Percentiles rank a stretch among this genome's conserved stretches.
Evolutionary conservation across 148 eudicot genomes (phyloP).

Genomic region (Arbutus unedo): DNA sequence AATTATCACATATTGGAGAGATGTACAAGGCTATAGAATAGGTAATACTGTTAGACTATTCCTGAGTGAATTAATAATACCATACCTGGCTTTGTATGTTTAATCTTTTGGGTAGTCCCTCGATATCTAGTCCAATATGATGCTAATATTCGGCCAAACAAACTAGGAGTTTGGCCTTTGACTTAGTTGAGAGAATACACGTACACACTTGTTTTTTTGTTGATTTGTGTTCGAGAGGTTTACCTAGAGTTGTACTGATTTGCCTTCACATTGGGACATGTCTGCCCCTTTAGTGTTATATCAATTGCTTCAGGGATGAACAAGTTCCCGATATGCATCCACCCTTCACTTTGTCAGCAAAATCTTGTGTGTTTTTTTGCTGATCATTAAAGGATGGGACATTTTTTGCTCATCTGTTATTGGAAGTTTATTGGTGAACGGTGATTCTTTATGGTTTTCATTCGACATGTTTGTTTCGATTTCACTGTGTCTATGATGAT

Average conservation of each 20-base stretch:
- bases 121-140: background rate
- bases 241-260: background rate
- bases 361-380: background rate
- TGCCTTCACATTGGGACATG: background rate
- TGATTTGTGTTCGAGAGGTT: background rate
- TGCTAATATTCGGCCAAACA: background rate
- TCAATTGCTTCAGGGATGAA: conserved; percentile 12
- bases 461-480: background rate
- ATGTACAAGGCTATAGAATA: background rate
- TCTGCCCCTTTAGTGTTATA: conserved; percentile 12
- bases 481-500: conserved; percentile 35
- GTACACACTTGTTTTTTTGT: background rate
- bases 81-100: no score
- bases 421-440: background rate
- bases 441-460: background rate
- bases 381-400: conserved; percentile 18
- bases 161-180: background rate
- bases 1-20: background rate
- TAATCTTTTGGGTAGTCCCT: no score
- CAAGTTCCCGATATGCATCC: conserved; percentile 12
- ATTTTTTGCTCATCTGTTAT: background rate
- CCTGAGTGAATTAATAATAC: no score
- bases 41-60: no score
- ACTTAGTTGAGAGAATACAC: background rate
- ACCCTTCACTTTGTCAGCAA: conserved; percentile 20